Evolutionary conservation across 306 rosid species (phyloP), one percentile per base, ranked within the genome.

Genomic region (Dryas octopetala): DNA sequence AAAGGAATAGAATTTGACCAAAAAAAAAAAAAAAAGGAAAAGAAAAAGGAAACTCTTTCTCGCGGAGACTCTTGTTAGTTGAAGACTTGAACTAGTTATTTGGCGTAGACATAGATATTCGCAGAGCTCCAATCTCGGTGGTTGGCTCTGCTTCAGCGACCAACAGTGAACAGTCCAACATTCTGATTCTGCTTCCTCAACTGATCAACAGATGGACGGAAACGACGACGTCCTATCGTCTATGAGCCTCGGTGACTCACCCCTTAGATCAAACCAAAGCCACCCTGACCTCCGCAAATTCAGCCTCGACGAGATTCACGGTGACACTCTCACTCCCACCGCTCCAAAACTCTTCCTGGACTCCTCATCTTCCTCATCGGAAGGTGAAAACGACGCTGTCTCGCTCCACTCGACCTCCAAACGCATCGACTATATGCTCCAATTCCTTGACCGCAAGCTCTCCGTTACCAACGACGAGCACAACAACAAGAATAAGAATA

Each of bases 401-500:
- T 73, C 92, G 11, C 83, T 93, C 75, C 87, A 83, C 48, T 90
- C 90, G 80, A 89, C 98, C 26, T 85, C 89, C 78, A 87, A 78
- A 62, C 97, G 97, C 59, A 93, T 95, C 68, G 91, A 95, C 45
- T 84, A 78, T 74, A 89, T 95, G 97, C 97, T 91, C 46, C 97
- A 91, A 60, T 95, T 95, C 74, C 96, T 91, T 51, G 96, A 95
- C 78, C 91, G 96, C 46, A 90, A 90, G 76, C 90, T 95, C 78
- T 87, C 87, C 58, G 59, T 65, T 23, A 45, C 62, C 48, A 46
- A 58, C 51, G 55, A 70, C 19, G 28, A 15, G 51, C 23, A 57
- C 67, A 40, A 45, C 73, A 68, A 38, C 41, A 74, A 41, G 12
- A 49, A 61, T 53, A 57, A 26, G 46, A 61, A 73, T 12, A 49